Percentiles rank a stretch among this genome's conserved stretches.
These are phyloP conservation scores for Malus orientalis DNA, from an alignment of 306 rosid species.

Conservation along the genomic window DNA sequence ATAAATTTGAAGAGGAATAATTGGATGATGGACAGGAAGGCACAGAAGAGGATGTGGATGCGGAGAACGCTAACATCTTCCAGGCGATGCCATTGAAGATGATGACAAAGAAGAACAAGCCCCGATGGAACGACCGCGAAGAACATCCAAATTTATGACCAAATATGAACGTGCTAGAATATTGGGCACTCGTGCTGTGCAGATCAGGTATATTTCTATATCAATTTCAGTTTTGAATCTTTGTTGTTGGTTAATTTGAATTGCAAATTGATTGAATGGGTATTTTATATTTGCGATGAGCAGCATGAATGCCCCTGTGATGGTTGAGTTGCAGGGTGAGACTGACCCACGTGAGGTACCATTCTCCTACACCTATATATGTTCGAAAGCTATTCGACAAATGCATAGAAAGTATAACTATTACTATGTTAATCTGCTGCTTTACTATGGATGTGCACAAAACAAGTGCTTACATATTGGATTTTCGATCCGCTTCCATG, in stretches of 20 bases:
- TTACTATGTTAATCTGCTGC: background rate
- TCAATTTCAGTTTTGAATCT: background rate
- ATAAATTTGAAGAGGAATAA: background rate
- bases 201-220: slow-evolving; percentile 56
- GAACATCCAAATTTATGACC: slow-evolving; percentile 81
- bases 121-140: slow-evolving; percentile 50
- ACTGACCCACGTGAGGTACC: slow-evolving; percentile 93
- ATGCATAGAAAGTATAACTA: background rate
- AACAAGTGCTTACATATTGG: background rate
- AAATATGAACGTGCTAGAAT: slow-evolving; percentile 93
- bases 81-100: slow-evolving; percentile 55
- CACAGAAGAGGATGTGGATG: slow-evolving; percentile 40
- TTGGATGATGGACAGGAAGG: slow-evolving; percentile 59
- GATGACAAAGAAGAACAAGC: slow-evolving; percentile 52
- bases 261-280: background rate
- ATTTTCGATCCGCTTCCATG: background rate
- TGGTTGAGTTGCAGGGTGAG: slow-evolving; percentile 96
- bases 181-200: slow-evolving; percentile 87
- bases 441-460: background rate
- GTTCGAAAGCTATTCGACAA: too few species aligned
- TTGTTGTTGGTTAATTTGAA: background rate
- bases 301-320: slow-evolving; percentile 98
- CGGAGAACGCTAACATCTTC: slow-evolving; percentile 38
- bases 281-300: background rate
- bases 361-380: background rate